Evolutionary conservation across 148 eudicot genomes (phyloP), one percentile per base, ranked within the genome.

Genomic region (Drosera capensis): DNA sequence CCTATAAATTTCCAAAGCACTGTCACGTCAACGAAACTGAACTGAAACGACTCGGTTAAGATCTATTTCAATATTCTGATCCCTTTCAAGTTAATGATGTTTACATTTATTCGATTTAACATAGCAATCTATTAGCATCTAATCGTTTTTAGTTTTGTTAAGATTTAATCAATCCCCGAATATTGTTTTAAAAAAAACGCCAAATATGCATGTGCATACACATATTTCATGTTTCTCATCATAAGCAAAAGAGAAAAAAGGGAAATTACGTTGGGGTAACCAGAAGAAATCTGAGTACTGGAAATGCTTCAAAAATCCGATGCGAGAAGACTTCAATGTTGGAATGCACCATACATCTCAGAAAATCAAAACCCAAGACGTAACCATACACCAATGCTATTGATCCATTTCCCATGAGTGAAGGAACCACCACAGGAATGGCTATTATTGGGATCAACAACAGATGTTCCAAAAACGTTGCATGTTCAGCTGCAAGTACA

Each of bases 251-350:
- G 25, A 30, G 35, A 14, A 7, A 53, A 20, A 15, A 11, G 20
- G 3, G 0, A 16, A 64, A 88, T 87, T 68, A 82, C 96, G 85
- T 79, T 13, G 94, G 94, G 12, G 94, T 79, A 20, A 71, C 70
- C 8, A 87, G 44, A 25, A 82, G 48, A 59, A 76, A 82, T 51
- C 38, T 75, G 16, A 77, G 59, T 55, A 72, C 38, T 8, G 96
- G 86, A 52, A 77, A 26, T 7, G 42, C 63, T 35, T 82, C 80
- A 46, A 79, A 82, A 25, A 79, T 31, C 40, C 57, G 79, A 60
- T 77, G 72, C 12, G 94, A 78, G 53, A 82, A 43, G 44, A 87
- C 43, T 47, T 87, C 94, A 18, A 71, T 59, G 23, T 87, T 87
- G 57, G 43, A 73, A 39, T 79, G 78, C 6, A 88, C 90, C 54